Evolutionary conservation across 164 flowering plant genomes (phyloP).

Genomic region (Platanus orientalis): DNA sequence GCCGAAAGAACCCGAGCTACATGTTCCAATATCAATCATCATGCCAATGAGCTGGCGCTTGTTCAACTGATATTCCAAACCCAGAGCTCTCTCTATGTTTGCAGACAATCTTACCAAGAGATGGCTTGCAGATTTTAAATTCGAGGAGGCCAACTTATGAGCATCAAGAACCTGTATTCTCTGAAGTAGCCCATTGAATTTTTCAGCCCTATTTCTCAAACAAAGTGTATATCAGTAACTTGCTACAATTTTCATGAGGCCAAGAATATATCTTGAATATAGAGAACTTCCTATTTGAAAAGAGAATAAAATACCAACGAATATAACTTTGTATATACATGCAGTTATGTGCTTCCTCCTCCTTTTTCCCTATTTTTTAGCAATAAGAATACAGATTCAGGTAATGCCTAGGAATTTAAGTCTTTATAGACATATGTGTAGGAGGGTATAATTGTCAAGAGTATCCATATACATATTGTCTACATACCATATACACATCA

Average conservation of each 20-base stretch:
- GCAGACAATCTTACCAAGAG: slow-evolving; percentile 36
- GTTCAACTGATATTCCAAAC: slow-evolving; percentile 42
- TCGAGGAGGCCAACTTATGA: slow-evolving; percentile 32
- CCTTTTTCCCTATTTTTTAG: too few species aligned
- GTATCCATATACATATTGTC: too few species aligned
- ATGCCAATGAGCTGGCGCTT: slow-evolving; percentile 40
- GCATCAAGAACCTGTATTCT: slow-evolving; percentile 48
- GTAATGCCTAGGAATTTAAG: too few species aligned
- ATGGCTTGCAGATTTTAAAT: slow-evolving; percentile 29
- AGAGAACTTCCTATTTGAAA: too few species aligned
- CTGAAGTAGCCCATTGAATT: slow-evolving; percentile 49
- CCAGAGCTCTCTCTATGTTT: slow-evolving; percentile 36
- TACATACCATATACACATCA: too few species aligned
- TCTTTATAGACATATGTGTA: too few species aligned
- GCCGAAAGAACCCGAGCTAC: slow-evolving; percentile 29
- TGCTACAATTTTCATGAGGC: background rate
- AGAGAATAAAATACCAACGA: too few species aligned
- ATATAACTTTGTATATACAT: too few species aligned
- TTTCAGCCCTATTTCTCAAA: slow-evolving; percentile 48
- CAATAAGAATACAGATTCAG: too few species aligned
- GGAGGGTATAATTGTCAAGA: too few species aligned
- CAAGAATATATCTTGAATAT: too few species aligned
- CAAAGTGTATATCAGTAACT: slow-evolving; percentile 20
- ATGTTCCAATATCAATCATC: slow-evolving; percentile 41
- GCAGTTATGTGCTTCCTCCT: too few species aligned